Base-by-base conservation (phyloP, 106 monocot species). In the Dioscorea zingiberensis region DNA sequence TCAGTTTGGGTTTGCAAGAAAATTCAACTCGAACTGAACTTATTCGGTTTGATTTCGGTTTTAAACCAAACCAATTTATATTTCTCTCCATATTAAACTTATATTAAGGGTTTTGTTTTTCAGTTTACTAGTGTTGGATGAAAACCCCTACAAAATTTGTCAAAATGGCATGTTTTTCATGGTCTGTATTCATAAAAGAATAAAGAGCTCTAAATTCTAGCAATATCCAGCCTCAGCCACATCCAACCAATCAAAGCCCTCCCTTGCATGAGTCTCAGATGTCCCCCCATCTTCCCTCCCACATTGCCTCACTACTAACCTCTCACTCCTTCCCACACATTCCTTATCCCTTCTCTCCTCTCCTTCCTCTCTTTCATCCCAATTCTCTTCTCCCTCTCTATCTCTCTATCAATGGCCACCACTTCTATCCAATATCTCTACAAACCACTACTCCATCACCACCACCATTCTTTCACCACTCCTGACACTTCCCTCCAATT, bases 341-440 rank as follows among this genome's bases (percentile, higher is more conserved):
- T 64, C 64, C 48, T 45, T 47, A 60, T 49, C 48, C 22, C 49
- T 25, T 10, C 44, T 45, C 48, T 27, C 44, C 27, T 45, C 25
- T 6, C 19, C 46, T 22, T 22, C 23, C 11, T 11, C 44, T 32
- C 44, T 38, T 15, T 62, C n/a, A n/a, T n/a, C n/a, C n/a, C n/a
- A n/a, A n/a, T n/a, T n/a, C n/a, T n/a, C n/a, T n/a, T 44, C 55
- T 24, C 66, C 18, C 58, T 51, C 54, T 64, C 68, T 59, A 53
- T 38, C 70, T 29, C 19, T 38, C 65, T 26, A 27, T 21, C 73
- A 64, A 73, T 72, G 68, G 68, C 79, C 72, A 47, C 77, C 65
- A 23, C 74, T 62, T 77, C 83, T 28, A 74, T 79, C 74, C 73
- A 81, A 46, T 69, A 76, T 54, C 66, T 65, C 67, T 78, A 25